Evolutionary conservation across 2,329 filamentous ascomycete genomes (phyloP).

Genomic region (Paraphoma chrysanthemicola): DNA sequence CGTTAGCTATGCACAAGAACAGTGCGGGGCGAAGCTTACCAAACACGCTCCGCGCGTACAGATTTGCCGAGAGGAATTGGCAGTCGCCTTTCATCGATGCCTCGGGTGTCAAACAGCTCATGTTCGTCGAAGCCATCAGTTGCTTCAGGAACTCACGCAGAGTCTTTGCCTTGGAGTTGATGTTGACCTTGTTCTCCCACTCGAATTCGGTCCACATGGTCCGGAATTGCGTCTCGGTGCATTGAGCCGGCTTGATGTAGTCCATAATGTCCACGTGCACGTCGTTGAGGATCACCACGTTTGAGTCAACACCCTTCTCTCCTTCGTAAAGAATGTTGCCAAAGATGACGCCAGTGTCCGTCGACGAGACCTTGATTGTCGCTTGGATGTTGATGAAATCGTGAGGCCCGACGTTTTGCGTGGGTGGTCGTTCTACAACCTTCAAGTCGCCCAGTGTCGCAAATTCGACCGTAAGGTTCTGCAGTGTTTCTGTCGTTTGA

Average conservation of each 20-base stretch:
- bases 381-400: constrained; percentile 99
- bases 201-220: constrained; percentile 99
- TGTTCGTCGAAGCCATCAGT: constrained; percentile 97
- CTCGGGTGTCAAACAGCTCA: constrained; percentile 96
- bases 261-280: constrained; percentile 99
- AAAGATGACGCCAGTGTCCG: constrained; percentile 97
- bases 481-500: constrained; percentile 93
- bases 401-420: constrained; percentile 92
- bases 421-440: constrained; percentile 94
- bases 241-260: constrained; percentile 96
- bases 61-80: constrained; percentile 94
- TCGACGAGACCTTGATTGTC: constrained; percentile 98
- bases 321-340: constrained; percentile 98
- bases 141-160: constrained; percentile 91
- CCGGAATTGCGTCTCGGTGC: constrained; percentile 96
- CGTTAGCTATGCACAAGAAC: constrained; percentile 6
- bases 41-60: constrained; percentile 96
- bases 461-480: constrained; percentile 97
- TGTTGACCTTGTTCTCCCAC: constrained; percentile 99
- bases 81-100: constrained; percentile 97
- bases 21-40: constrained; percentile 69
- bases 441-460: constrained; percentile 98
- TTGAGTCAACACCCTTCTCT: constrained; percentile 67
- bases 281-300: constrained; percentile 97
- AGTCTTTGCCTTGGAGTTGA: constrained; percentile 94